A percentile compares a stretch with the other conserved stretches of the same genome.
Evolutionary conservation across 345 rosid species (phyloP).

Genomic region (Theobroma cacao): DNA sequence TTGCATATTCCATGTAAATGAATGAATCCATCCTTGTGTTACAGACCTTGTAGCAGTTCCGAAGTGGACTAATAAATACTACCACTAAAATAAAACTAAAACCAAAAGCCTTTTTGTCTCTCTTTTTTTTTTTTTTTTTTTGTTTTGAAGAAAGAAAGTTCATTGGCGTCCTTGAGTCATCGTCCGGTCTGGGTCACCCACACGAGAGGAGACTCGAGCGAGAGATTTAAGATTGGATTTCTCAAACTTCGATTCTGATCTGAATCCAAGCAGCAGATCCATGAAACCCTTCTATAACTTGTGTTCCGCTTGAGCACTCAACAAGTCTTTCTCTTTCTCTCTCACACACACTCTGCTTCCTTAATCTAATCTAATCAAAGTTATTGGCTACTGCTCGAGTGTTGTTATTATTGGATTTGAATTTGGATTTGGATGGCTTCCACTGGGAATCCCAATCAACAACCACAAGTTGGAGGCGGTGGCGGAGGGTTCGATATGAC

Average conservation of each 20-base stretch:
- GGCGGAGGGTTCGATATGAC: slow-evolving; percentile 20
- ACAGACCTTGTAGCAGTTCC: no score
- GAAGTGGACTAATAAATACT: no score
- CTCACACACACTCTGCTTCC: not conserved
- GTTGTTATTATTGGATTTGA: not conserved
- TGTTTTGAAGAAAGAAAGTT: not conserved
- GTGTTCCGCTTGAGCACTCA: not conserved
- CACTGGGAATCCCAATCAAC: slow-evolving; percentile 17
- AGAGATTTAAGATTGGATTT: not conserved
- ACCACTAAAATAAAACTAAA: no score
- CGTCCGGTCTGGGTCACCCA: slow-evolving; percentile 3
- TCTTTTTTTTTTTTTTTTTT: no score
- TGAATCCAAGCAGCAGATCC: slow-evolving; percentile 3
- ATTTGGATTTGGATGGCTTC: slow-evolving; percentile 12
- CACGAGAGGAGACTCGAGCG: not conserved
- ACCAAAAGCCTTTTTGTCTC: not conserved
- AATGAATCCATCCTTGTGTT: no score
- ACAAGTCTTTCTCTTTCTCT: not conserved
- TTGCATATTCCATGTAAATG: no score
- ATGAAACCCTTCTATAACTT: not conserved
- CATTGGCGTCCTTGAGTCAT: not conserved
- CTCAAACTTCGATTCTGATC: not conserved
- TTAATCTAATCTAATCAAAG: not conserved
- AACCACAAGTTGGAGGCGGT: not conserved
- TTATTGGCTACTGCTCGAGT: no score